Evolutionary conservation across 495 filamentous ascomycete genomes (phyloP), one percentile per base, ranked within the genome.

Genomic region (Aspergillus taichungensis): DNA sequence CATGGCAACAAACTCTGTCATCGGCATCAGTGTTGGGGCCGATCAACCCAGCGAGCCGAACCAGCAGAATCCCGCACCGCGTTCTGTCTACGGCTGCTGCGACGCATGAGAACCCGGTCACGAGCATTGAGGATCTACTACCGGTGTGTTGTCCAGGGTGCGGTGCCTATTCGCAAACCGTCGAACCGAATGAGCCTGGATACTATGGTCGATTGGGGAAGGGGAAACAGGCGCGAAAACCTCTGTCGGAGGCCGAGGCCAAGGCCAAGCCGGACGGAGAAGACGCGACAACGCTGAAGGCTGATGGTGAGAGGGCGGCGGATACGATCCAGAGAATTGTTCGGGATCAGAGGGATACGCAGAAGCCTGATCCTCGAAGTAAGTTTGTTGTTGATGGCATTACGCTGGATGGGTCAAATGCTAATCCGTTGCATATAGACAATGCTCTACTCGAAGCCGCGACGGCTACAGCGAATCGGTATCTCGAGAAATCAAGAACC

Each of bases 151-250:
- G 92, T 59, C 79, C 85, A 13, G 92, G 92, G 43, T 99, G 92
- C 60, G 92, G 92, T 37, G 94, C 91, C 29, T 76, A 83, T 45
- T 76, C 83, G 39, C 92, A 97, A 56, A 84, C 74, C 0, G 51
- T 79, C 2, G 72, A 80, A 14, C 72, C 82, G n/a, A 60, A 77
- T 30, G 73, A 83, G 52, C 76, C 90, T 1, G 92, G 92, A 34
- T 95, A 80, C 64, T 96, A 86, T 63, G 67, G 76, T 52, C 51
- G 72, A 29, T 24, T 24, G 18, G 18, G 18, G 18, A 65, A 49
- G 29, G 75, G 82, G 54, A 83, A 73, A 53, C 55, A 62, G 40
- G 59, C 52, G 6, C 61, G 61, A 35, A 67, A 64, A 46, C 38
- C 61, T 56, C 61, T 34, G 63, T 42, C 55, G n/a, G 56, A 53